Evolutionary conservation across 352 stramenopile genomes (phyloP).

Genomic region (Phytophthora sp.): DNA sequence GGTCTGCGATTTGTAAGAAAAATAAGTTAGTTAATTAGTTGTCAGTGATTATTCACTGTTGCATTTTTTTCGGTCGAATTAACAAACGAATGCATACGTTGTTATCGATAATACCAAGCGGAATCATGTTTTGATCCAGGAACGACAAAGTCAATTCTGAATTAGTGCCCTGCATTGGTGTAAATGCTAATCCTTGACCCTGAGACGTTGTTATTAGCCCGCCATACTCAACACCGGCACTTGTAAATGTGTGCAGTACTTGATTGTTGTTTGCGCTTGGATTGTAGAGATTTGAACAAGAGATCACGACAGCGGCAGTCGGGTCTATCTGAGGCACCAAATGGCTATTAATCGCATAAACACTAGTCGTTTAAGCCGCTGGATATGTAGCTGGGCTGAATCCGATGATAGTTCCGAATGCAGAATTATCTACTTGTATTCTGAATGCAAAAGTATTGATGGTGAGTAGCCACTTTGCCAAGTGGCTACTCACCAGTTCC

Average conservation of each 20-base stretch:
- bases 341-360: conserved; percentile 23
- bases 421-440: not conserved
- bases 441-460: not conserved
- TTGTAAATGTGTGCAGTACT: conserved; percentile 22
- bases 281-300: conserved; percentile 24
- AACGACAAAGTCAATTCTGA: not conserved
- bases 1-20: conserved; percentile 17
- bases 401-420: conserved; percentile 16
- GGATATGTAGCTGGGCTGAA: conserved; percentile 9
- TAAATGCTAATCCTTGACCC: not conserved
- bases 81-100: conserved; percentile 26
- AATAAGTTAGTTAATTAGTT: not conserved
- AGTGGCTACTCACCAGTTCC: too few species aligned
- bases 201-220: not conserved
- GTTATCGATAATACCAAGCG: conserved; percentile 6
- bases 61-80: conserved; percentile 17
- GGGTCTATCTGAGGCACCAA: conserved; percentile 22
- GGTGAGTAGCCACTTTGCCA: not conserved
- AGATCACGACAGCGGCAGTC: not conserved
- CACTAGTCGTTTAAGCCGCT: not conserved
- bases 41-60: not conserved
- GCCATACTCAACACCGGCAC: conserved; percentile 16
- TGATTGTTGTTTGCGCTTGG: conserved; percentile 29
- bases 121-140: not conserved
- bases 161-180: not conserved